Evolutionary conservation across 805 yeast species (phyloP), one percentile per base, ranked within the genome.

Genomic region (Ogataea pilisensis): DNA sequence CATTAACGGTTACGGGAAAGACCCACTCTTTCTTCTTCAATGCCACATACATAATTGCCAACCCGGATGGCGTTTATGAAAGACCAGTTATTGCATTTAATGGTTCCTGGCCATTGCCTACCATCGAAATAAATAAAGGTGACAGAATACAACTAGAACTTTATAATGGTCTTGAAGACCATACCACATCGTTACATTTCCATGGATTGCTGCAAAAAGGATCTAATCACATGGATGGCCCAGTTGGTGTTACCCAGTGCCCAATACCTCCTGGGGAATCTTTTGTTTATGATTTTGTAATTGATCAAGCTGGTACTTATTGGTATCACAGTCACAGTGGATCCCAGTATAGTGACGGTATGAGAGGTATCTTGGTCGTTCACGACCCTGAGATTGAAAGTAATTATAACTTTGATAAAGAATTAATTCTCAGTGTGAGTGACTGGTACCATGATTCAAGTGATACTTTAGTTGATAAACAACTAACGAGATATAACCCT

Each of bases 261-360:
- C 91, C 91, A 26, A 80, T 85, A 45, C 73, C 78, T 31, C 80
- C 84, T 8, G 85, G 84, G 22, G 76, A 76, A 50, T 75, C 87
- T 2, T 73, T 71, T 56, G 58, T 80, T 34, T 85, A 85, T 63
- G 83, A 84, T 61, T 84, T 85, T 54, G 78, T 84, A 2, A 82
- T 82, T 8, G 72, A 76, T 46, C 90, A 85, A 58, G 77, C 67
- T 3, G 95, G 95, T 37, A 74, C 87, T n/a, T 85, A 70, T 63
- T 85, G 95, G 95, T 85, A 84, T 60, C 95, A 85, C 58, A 79
- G 88, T 5, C 95, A 85, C 53, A 70, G 80, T 29, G 89, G 87
- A 0, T 66, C 84, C 12, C 93, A 85, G 55, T 85, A 85, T 52
- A 77, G 84, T 41, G 95, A 85, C 60, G 95, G 95, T 0, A 63